These are phyloP conservation scores for Sugiyamaella japonica DNA, from an alignment of 1,139 yeast genomes.

Conservation along the genomic window DNA sequence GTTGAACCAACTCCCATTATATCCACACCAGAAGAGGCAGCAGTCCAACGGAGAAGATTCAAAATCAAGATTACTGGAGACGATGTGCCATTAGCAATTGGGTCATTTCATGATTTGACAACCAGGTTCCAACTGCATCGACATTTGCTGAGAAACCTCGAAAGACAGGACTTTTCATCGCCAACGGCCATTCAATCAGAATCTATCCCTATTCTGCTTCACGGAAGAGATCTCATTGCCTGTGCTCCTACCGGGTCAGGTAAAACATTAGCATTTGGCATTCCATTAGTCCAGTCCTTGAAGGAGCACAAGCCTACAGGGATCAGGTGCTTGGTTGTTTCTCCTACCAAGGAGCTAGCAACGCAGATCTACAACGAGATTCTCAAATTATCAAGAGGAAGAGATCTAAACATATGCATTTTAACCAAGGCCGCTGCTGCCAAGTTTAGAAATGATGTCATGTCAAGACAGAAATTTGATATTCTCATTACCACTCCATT, in stretches of 20 bases:
- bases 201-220: constrained; percentile 68
- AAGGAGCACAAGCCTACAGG: constrained; percentile 43
- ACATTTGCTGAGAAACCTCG: constrained; percentile 62
- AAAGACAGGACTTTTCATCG: constrained; percentile 67
- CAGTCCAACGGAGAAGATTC: constrained; percentile 53
- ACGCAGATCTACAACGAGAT: constrained; percentile 78
- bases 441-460: constrained; percentile 55
- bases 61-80: constrained; percentile 69
- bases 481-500: constrained; percentile 85
- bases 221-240: constrained; percentile 70
- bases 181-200: constrained; percentile 95
- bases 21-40: constrained; percentile 57
- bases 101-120: constrained; percentile 78
- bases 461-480: constrained; percentile 67
- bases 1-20: constrained; percentile 49
- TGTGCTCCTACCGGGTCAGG: constrained; percentile 97
- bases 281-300: constrained; percentile 68
- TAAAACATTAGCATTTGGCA: constrained; percentile 81
- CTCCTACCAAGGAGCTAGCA: constrained; percentile 94
- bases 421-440: constrained; percentile 75
- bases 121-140: constrained; percentile 66
- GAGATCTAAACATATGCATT: constrained; percentile 61
- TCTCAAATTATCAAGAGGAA: constrained; percentile 51
- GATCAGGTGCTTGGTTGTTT: constrained; percentile 72
- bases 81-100: constrained; percentile 83